These are phyloP conservation scores for Umbelopsis vinacea DNA, from an alignment of 192 early-diverging fungal species.

Conservation along the genomic window DNA sequence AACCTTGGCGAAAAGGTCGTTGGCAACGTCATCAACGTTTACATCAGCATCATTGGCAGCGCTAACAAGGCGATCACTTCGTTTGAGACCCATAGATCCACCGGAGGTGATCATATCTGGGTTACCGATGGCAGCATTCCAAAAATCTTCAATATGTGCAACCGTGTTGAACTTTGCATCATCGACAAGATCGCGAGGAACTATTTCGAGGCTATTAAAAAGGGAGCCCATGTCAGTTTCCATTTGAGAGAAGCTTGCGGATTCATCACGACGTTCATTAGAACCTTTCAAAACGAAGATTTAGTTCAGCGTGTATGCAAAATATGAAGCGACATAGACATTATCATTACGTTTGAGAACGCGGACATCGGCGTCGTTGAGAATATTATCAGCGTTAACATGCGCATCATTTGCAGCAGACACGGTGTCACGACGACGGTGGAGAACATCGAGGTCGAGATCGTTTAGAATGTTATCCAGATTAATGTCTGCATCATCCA, in stretches of 20 bases:
- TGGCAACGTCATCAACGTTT: neutral
- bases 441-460: neutral
- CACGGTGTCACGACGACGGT: neutral
- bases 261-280: too few species aligned
- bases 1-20: neutral
- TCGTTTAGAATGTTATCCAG: neutral
- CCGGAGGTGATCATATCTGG: neutral
- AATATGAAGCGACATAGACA: neutral
- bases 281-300: too few species aligned
- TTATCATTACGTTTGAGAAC: neutral
- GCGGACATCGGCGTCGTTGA: neutral
- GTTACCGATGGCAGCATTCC: neutral
- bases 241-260: too few species aligned
- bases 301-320: too few species aligned
- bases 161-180: too few species aligned
- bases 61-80: neutral
- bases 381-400: neutral
- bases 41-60: neutral
- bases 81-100: neutral
- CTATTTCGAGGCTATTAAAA: too few species aligned
- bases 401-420: neutral
- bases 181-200: too few species aligned
- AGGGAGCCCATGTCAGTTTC: too few species aligned
- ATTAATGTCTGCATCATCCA: neutral
- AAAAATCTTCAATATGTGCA: too few species aligned